Evolutionary conservation across 139 green algal species (phyloP), one percentile per base, ranked within the genome.

Genomic region (Parachlorella kessleri): DNA sequence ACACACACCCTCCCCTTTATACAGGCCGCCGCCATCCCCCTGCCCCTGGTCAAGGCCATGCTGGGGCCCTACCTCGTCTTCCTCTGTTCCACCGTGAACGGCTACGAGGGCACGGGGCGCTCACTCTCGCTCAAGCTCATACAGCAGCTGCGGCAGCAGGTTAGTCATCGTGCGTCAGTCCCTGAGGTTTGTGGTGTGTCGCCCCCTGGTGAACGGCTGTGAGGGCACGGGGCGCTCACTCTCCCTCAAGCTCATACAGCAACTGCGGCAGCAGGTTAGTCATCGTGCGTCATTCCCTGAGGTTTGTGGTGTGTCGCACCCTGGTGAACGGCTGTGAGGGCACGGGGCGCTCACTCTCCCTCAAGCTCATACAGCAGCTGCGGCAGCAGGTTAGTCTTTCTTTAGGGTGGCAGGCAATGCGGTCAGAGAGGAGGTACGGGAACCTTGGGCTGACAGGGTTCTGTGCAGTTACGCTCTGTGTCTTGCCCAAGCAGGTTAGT

Each of bases 61-160:
- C 87, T 99, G 78, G 96, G 96, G 3, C 96, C 96, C 23, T 99
- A 99, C 90, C 88, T 99, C 14, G 94, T 99, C 33, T 99, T 99
- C 90, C 88, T 99, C 4, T 98, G 93, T 90, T 98, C 95, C 59
- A 98, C 95, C 64, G 92, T 98, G 26, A 97, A 96, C 63, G 93
- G 90, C 39, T 99, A 99, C 79, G 96, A 99, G 87, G 96, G 96
- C 82, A 99, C 96, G 1, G 96, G 96, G 5, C 92, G 96, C 68
- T 94, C 88, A 71, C 84, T 99, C 69, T 96, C 89, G 0, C 90
- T 99, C 2, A 99, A 99, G 88, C 88, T 99, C 35, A 95, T 99
- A 54, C 86, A 94, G 83, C 94, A 99, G 90, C 89, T 99, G 72
- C 64, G 96, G 33, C 70, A 81, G 75, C 88, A 95, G 70, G 75